Base-by-base conservation (phyloP, 768 basidiomycete species). In the Russula lepida region DNA sequence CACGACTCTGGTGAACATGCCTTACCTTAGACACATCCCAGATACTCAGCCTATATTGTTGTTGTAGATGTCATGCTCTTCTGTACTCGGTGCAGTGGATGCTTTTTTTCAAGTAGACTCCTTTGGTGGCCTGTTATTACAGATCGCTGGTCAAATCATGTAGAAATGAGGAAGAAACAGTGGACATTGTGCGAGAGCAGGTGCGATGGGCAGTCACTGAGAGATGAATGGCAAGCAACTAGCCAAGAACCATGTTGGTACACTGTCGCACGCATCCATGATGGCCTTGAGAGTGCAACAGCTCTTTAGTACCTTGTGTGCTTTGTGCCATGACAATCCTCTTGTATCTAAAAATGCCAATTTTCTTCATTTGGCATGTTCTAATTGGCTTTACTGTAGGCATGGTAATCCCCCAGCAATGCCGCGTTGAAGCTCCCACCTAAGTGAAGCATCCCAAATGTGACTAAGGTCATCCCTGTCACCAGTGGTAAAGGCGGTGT, bases 401-500 rank as follows among this genome's bases (percentile, higher is more conserved):
- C 65, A 64, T 27, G 68, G 56, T 6, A 56, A 62, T 33, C 48
- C 21, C 27, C 21, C n/a, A n/a, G n/a, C n/a, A n/a, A n/a, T n/a
- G n/a, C n/a, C n/a, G n/a, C n/a, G n/a, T n/a, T n/a, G n/a, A n/a
- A n/a, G n/a, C n/a, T n/a, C n/a, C n/a, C n/a, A n/a, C 43, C 21
- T 27, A 69, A 92, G 91, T 88, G 8, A 95, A 94, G 67, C 79
- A n/a, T 94, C 21, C n/a, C n/a, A n/a, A n/a, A n/a, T n/a, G n/a
- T n/a, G n/a, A n/a, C n/a, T n/a, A n/a, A n/a, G n/a, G n/a, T n/a
- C n/a, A n/a, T n/a, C n/a, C n/a, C n/a, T n/a, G n/a, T n/a, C n/a
- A n/a, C n/a, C n/a, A n/a, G n/a, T n/a, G n/a, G n/a, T n/a, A n/a
- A n/a, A n/a, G n/a, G n/a, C n/a, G n/a, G n/a, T n/a, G n/a, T n/a